Conservation (phyloP, 2,329 filamentous ascomycete species). For the Cladosporium halotolerans region DNA sequence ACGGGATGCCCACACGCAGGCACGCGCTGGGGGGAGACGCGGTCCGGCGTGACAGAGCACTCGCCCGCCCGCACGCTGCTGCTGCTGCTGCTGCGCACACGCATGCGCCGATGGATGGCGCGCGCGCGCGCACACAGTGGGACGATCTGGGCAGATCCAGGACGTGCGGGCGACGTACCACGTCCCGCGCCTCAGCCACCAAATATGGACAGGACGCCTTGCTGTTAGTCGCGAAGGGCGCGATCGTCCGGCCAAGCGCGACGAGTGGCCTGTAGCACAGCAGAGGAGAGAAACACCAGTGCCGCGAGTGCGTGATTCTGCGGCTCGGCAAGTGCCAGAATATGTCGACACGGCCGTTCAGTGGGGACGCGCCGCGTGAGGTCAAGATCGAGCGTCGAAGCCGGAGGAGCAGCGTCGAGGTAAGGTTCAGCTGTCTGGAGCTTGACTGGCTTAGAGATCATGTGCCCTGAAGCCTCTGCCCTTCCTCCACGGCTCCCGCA, state of each 20-base stretch:
- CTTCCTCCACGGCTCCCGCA: background rate
- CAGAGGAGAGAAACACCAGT: too few species aligned
- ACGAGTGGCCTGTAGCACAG: too few species aligned
- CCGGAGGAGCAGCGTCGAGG: background rate
- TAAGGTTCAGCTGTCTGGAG: background rate
- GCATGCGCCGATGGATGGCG: background rate
- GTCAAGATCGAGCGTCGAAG: background rate
- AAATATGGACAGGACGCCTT: background rate
- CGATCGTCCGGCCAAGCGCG: conserved; percentile 5
- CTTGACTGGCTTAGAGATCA: conserved; percentile 7
- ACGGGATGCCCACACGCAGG: conserved; percentile 1
- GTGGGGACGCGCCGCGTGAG: too few species aligned
- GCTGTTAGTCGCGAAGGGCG: background rate
- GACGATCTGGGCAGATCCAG: conserved; percentile 1
- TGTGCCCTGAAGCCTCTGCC: background rate
- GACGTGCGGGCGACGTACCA: background rate
- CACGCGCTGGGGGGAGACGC: conserved; percentile 3
- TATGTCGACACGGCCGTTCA: too few species aligned
- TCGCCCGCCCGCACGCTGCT: background rate
- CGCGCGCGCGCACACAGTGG: background rate
- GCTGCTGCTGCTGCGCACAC: background rate
- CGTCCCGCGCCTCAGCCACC: background rate
- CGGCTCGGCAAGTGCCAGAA: conserved; percentile 4
- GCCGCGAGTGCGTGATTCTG: background rate
- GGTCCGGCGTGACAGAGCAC: conserved; percentile 1